Evolutionary conservation across 345 rosid genomes (phyloP), one percentile per base, ranked within the genome.

Genomic region (Barbarea vulgaris): DNA sequence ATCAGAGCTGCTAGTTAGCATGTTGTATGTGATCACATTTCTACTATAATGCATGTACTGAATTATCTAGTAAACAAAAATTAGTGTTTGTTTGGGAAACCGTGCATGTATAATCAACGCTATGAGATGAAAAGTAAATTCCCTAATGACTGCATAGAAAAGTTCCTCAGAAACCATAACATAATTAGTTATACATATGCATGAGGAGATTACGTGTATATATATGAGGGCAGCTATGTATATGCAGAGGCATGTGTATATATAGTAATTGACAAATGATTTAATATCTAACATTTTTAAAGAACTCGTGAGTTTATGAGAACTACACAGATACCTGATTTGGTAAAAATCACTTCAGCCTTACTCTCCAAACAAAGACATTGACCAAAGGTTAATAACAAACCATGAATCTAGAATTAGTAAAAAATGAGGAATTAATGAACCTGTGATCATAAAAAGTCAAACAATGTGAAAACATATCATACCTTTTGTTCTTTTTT

Each of bases 391-490:
- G 64, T 64, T 64, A 61, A 69, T 50, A 63, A 77, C 42, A 47
- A 55, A 70, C 57, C 60, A 56, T 14, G 28, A 36, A 63, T 46
- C 44, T 55, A 34, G 15, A 70, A 50, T 28, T 75, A 70, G 70
- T 62, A 41, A 36, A 9, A 28, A 57, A 28, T 46, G 73, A 67
- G 53, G 61, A 31, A 22, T 62, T 62, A 62, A 53, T 52, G 69
- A 77, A 39, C 24, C 39, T 62, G 59, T 44, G 66, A 70, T 63
- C 42, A 54, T 55, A 36, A 55, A 68, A 77, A 69, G 80, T 77
- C 80, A 77, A 77, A 77, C 80, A 47, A 70, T 70, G 80, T 64
- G 72, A 55, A 62, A 70, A 77, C 76, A 64, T 64, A 64, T 46
- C 80, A 77, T 70, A 69, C 71, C 80, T 69, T 70, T 63, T 70